Evolutionary conservation across 1,139 yeast genomes (phyloP).

Genomic region (Entelexis paramagnoliae): DNA sequence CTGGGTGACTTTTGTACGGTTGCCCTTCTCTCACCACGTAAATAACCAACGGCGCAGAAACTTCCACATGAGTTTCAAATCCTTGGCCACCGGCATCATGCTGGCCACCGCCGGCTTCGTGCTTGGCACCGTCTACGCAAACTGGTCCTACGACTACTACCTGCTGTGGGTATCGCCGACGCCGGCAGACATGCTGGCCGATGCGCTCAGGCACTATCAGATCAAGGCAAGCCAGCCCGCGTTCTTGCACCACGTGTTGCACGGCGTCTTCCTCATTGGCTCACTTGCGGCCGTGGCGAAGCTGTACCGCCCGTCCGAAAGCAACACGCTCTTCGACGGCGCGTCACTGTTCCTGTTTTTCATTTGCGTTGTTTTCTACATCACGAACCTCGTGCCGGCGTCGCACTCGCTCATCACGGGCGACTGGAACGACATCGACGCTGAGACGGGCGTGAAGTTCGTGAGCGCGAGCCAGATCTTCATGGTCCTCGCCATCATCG

Average conservation of each 20-base stretch:
- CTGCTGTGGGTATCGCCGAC: conserved; percentile 58
- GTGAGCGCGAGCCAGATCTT: conserved; percentile 83
- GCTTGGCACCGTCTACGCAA: conserved; percentile 66
- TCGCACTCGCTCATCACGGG: conserved; percentile 57
- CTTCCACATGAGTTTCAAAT: conserved; percentile 15
- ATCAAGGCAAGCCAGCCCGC: conserved; percentile 58
- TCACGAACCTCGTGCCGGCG: conserved; percentile 81
- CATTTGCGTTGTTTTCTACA: conserved; percentile 62
- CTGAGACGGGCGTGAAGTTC: conserved; percentile 75
- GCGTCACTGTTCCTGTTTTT: conserved; percentile 67
- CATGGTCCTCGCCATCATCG: conserved; percentile 58
- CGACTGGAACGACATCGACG: conserved; percentile 89
- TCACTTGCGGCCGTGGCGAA: conserved; percentile 64
- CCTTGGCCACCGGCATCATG: conserved; percentile 31
- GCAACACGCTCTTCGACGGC: conserved; percentile 79
- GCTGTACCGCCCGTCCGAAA: conserved; percentile 75
- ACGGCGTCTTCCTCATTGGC: conserved; percentile 51
- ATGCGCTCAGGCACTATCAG: conserved; percentile 62
- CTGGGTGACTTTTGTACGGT: background rate
- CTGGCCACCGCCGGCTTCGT: conserved; percentile 44
- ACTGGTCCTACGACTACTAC: conserved; percentile 70
- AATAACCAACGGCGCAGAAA: background rate
- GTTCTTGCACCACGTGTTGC: conserved; percentile 50
- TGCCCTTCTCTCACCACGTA: background rate
- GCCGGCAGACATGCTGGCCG: conserved; percentile 44